Evolutionary conservation across 1,284 basidiomycete genomes (phyloP).

Genomic region (Melampsora occidentalis): DNA sequence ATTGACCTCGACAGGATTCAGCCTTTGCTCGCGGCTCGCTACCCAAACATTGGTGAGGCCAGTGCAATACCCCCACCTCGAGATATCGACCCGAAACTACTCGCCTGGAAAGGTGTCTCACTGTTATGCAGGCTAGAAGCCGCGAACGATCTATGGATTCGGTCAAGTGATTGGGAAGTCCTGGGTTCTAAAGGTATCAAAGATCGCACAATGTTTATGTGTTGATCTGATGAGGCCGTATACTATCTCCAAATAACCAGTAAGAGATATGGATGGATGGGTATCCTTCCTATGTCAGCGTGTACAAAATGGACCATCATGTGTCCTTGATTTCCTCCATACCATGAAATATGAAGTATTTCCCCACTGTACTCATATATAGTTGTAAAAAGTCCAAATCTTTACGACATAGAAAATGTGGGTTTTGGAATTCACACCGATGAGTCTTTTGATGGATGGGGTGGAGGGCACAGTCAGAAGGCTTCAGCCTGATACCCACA

Average conservation of each 20-base stretch:
- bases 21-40: constrained; percentile 18
- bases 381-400: no score
- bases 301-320: no score
- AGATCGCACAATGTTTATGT: constrained; percentile 55
- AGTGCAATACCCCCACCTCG: constrained; percentile 79
- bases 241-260: not conserved
- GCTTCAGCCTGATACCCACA: no score
- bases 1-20: constrained; percentile 21
- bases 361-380: no score
- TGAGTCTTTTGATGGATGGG: no score
- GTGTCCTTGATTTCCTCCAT: no score
- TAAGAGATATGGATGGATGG: no score
- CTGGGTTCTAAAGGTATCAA: constrained; percentile 58
- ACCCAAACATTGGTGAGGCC: constrained; percentile 27
- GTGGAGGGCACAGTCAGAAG: no score
- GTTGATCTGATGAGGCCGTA: constrained; percentile 1
- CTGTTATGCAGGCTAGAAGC: constrained; percentile 89
- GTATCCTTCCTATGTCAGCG: no score
- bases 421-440: no score
- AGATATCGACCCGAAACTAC: constrained; percentile 81
- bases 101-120: constrained; percentile 94
- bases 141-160: constrained; percentile 83
- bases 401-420: no score
- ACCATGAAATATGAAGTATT: no score
- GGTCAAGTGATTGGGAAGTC: constrained; percentile 74